A percentile compares a stretch with the other conserved stretches of the same genome.
phyloP scores from a whole-genome alignment of 2,329 filamentous ascomycete species.

The Colletotrichum zoysiae region DNA sequence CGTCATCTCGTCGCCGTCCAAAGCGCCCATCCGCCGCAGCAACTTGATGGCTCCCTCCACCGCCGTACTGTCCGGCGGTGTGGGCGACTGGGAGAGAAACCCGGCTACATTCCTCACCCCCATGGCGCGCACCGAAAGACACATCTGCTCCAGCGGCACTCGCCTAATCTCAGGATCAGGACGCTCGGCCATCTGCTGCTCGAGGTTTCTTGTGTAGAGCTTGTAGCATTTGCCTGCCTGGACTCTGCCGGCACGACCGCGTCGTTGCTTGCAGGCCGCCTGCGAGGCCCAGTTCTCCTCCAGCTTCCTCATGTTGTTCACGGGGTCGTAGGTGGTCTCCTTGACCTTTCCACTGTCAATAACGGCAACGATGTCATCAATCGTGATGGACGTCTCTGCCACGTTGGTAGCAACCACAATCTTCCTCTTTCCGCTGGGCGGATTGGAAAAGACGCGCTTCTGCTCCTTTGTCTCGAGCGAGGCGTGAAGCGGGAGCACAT shows the following conservation, averaged over 20 bases:
- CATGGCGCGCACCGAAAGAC: slow-evolving; percentile 95
- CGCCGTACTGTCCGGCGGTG: slow-evolving; percentile 86
- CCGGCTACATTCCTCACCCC: slow-evolving; percentile 83
- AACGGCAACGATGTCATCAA: slow-evolving; percentile 95
- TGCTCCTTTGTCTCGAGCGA: slow-evolving; percentile 92
- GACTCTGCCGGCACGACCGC: slow-evolving; percentile 93
- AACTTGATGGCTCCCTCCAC: slow-evolving; percentile 87
- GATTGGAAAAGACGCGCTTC: slow-evolving; percentile 81
- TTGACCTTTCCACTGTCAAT: slow-evolving; percentile 97
- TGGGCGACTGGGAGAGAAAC: slow-evolving; percentile 89
- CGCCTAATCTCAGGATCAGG: slow-evolving; percentile 94
- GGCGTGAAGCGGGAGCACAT: slow-evolving; percentile 90
- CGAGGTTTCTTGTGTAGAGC: slow-evolving; percentile 88
- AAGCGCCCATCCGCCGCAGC: slow-evolving; percentile 86
- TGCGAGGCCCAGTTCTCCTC: slow-evolving; percentile 96
- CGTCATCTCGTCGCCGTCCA: slow-evolving; percentile 88
- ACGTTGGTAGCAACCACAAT: slow-evolving; percentile 96
- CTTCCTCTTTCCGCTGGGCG: slow-evolving; percentile 87
- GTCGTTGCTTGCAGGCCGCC: slow-evolving; percentile 93
- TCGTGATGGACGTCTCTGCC: slow-evolving; percentile 97
- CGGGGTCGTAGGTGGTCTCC: slow-evolving; percentile 92
- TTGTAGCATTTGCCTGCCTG: slow-evolving; percentile 94
- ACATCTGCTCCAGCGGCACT: slow-evolving; percentile 93
- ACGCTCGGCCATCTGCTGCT: slow-evolving; percentile 86
- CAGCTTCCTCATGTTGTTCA: slow-evolving; percentile 93